Conservation (phyloP, 495 filamentous ascomycete species). For the Hypoxylon trugodes region DNA sequence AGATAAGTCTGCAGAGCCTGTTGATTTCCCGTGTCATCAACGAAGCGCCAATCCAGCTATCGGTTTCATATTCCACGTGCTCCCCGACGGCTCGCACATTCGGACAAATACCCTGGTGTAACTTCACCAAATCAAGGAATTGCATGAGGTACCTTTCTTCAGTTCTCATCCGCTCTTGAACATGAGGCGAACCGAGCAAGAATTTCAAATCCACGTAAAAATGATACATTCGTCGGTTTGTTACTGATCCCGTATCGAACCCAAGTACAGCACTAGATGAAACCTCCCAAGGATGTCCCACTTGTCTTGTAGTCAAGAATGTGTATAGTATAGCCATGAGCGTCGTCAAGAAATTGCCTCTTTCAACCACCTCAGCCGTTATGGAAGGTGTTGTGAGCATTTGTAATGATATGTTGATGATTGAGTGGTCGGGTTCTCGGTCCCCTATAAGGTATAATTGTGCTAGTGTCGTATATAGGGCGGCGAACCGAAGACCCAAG, state of each 20-base stretch:
- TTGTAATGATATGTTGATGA: constrained; percentile 95
- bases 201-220: constrained; percentile 95
- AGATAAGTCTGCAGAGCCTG: constrained; percentile 84
- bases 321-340: constrained; percentile 97
- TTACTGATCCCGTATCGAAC: constrained; percentile 91
- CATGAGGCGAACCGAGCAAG: constrained; percentile 84
- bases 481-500: constrained; percentile 88
- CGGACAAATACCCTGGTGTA: constrained; percentile 96
- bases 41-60: constrained; percentile 96
- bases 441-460: constrained; percentile 97
- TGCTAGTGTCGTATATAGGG: constrained; percentile 89
- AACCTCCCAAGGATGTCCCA: constrained; percentile 89
- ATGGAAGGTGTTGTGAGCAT: constrained; percentile 97
- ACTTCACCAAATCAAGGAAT: constrained; percentile 92
- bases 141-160: constrained; percentile 90
- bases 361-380: constrained; percentile 89
- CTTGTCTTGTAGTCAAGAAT: constrained; percentile 93
- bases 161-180: constrained; percentile 79
- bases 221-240: constrained; percentile 93
- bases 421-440: constrained; percentile 95
- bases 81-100: constrained; percentile 91
- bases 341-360: constrained; percentile 96
- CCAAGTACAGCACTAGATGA: constrained; percentile 83
- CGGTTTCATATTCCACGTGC: constrained; percentile 97
- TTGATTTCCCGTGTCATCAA: constrained; percentile 96